Evolutionary conservation across 352 stramenopile species (phyloP).

Genomic region (Phytophthora capsici): DNA sequence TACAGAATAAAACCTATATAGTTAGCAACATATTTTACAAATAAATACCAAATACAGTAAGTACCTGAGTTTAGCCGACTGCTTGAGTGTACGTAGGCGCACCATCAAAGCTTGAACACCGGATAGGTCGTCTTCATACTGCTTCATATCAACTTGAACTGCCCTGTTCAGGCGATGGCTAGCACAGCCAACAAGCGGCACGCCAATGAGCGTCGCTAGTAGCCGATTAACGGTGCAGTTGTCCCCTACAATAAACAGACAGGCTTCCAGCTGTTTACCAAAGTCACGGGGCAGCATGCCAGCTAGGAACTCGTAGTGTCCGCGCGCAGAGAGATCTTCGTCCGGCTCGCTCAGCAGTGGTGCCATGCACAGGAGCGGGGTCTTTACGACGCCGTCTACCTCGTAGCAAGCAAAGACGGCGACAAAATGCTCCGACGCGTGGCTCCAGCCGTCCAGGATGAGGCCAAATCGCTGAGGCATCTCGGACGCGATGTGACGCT

Average conservation of each 20-base stretch:
- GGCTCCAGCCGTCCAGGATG: too few relatives aligned
- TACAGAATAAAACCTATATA: too few relatives aligned
- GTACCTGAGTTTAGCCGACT: slow-evolving; percentile 6
- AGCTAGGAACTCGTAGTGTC: neutral
- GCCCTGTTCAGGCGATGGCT: too few relatives aligned
- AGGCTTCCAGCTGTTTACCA: neutral
- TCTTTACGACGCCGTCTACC: neutral
- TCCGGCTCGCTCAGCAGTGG: too few relatives aligned
- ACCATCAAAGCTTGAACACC: slow-evolving; percentile 1
- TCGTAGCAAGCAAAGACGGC: slow-evolving; percentile 12
- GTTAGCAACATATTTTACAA: too few relatives aligned
- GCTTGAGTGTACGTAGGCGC: neutral
- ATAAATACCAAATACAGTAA: too few relatives aligned
- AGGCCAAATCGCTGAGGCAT: neutral
- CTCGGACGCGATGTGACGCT: neutral
- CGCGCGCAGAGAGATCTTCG: neutral
- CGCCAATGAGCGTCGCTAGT: too few relatives aligned
- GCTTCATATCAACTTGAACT: too few relatives aligned
- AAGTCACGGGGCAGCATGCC: slow-evolving; percentile 9
- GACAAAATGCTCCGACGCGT: too few relatives aligned
- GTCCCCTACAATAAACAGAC: neutral
- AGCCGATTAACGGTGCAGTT: neutral
- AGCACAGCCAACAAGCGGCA: too few relatives aligned
- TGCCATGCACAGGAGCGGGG: neutral
- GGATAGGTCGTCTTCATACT: neutral